Evolutionary conservation across 306 rosid genomes (phyloP).

Genomic region (Crotalaria pallida): DNA sequence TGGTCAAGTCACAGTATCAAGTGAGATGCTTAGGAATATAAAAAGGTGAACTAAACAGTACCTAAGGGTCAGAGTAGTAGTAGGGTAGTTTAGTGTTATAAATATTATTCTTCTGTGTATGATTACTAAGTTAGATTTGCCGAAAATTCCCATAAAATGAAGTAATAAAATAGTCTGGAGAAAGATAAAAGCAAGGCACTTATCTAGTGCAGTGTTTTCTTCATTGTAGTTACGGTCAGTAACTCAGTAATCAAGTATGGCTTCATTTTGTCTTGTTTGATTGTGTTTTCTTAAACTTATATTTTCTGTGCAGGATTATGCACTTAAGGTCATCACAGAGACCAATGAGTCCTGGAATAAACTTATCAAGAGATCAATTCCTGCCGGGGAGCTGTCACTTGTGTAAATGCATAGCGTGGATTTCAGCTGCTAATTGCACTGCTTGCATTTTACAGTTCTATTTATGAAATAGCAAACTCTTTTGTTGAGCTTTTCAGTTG

Average conservation of each 20-base stretch:
- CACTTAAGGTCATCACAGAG: slow-evolving; percentile 72
- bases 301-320: slow-evolving; percentile 55
- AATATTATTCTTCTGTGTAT: background rate
- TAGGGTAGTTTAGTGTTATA: background rate
- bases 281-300: background rate
- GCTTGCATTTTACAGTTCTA: slow-evolving; percentile 12
- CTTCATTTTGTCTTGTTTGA: background rate
- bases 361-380: slow-evolving; percentile 75
- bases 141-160: background rate
- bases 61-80: background rate
- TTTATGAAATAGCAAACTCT: slow-evolving; percentile 8
- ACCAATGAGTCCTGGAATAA: slow-evolving; percentile 87
- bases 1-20: no score
- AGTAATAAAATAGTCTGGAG: background rate
- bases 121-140: background rate
- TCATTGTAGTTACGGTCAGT: background rate
- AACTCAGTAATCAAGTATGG: no score
- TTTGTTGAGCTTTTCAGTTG: slow-evolving; percentile 1
- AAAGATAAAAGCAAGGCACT: background rate
- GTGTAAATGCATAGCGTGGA: slow-evolving; percentile 32
- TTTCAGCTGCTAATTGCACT: slow-evolving; percentile 1
- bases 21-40: no score
- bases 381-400: slow-evolving; percentile 79
- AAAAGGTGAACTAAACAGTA: no score
- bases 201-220: background rate